Percentiles rank a stretch among this genome's conserved stretches.
Conservation (phyloP, 192 early-diverging fungal genomes). For the Gaertneriomyces sp. region DNA sequence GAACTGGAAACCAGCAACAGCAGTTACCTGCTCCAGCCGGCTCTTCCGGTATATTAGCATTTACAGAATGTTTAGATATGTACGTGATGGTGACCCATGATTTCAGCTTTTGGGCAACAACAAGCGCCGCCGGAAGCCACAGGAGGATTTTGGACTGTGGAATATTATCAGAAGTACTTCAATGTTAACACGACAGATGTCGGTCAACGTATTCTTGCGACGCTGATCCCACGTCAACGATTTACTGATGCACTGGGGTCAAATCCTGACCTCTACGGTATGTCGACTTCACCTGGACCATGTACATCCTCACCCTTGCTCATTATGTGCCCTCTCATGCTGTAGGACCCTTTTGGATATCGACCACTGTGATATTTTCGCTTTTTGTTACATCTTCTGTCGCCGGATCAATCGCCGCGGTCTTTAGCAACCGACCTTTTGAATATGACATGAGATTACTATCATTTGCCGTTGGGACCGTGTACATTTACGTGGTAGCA, state of each 20-base stretch:
- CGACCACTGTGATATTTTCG: conserved; percentile 93
- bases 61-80: background rate
- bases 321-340: background rate
- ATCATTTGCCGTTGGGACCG: conserved; percentile 71
- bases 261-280: conserved; percentile 95
- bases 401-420: conserved; percentile 74
- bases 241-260: conserved; percentile 75
- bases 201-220: conserved; percentile 32
- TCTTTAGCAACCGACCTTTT: conserved; percentile 47
- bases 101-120: conserved; percentile 4
- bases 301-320: background rate
- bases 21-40: background rate
- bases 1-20: conserved; percentile 3
- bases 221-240: conserved; percentile 23
- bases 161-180: conserved; percentile 88
- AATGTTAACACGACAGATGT: conserved; percentile 87
- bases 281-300: conserved; percentile 7
- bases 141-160: conserved; percentile 75
- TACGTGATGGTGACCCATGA: conserved; percentile 15
- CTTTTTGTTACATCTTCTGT: conserved; percentile 92
- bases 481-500: conserved; percentile 78
- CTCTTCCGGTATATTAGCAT: conserved; percentile 5
- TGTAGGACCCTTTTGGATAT: conserved; percentile 92
- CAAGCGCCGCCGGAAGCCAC: conserved; percentile 22
- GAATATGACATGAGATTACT: conserved; percentile 76